These are phyloP conservation scores for Mucor lusitanicus DNA, from an alignment of 371 early-diverging fungal species.

Conservation along the genomic window DNA sequence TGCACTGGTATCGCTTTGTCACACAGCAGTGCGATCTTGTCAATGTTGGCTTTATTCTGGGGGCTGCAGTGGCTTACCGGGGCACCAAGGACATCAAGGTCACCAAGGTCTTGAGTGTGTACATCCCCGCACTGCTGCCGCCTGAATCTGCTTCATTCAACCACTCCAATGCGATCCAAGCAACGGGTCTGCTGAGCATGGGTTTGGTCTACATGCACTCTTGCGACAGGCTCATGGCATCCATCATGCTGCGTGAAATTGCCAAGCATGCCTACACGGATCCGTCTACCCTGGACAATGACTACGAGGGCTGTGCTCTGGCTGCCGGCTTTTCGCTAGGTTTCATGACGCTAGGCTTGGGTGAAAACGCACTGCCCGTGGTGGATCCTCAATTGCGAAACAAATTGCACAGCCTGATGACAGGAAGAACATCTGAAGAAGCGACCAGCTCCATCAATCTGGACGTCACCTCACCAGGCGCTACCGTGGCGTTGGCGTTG, in stretches of 20 bases:
- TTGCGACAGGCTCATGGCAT: slow-evolving; percentile 64
- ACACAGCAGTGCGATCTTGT: slow-evolving; percentile 66
- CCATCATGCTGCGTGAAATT: slow-evolving; percentile 75
- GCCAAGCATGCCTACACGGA: slow-evolving; percentile 34
- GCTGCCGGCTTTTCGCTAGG: slow-evolving; percentile 86
- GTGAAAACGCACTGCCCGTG: slow-evolving; percentile 52
- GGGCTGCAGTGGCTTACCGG: slow-evolving; percentile 69
- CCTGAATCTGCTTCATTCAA: slow-evolving; percentile 53
- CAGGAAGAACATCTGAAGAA: slow-evolving; percentile 9
- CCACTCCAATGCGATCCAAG: slow-evolving; percentile 58
- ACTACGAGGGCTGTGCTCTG: slow-evolving; percentile 64
- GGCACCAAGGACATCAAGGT: slow-evolving; percentile 67
- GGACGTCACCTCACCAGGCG: slow-evolving; percentile 67
- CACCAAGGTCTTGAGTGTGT: slow-evolving; percentile 68
- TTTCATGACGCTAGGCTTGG: slow-evolving; percentile 73
- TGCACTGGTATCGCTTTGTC: slow-evolving; percentile 67
- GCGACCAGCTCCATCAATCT: slow-evolving; percentile 24
- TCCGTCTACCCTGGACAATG: slow-evolving; percentile 26
- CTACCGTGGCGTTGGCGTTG: slow-evolving; percentile 82
- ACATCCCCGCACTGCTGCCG: slow-evolving; percentile 71
- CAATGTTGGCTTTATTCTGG: slow-evolving; percentile 75
- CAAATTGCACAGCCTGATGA: slow-evolving; percentile 54
- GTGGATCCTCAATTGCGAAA: slow-evolving; percentile 64
- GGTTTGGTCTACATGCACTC: slow-evolving; percentile 78
- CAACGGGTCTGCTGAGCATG: slow-evolving; percentile 71